phyloP scores from a whole-genome alignment of 2,329 filamentous ascomycete species.

The Penicillium sp. region DNA sequence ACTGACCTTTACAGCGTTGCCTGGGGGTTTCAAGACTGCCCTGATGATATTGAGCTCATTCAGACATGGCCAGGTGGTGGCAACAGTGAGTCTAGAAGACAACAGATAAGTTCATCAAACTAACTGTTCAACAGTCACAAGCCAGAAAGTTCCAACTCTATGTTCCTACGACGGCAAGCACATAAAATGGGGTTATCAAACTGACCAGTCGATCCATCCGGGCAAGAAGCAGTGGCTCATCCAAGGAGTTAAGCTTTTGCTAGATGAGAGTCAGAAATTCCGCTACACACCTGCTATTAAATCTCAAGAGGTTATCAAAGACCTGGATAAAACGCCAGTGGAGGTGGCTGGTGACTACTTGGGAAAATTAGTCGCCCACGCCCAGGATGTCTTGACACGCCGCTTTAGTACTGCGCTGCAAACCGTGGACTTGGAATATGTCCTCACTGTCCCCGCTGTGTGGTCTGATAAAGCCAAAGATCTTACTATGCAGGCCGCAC shows the following conservation, averaged over 20 bases:
- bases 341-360: slow-evolving; percentile 15
- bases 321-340: background rate
- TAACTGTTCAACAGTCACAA: slow-evolving; percentile 11
- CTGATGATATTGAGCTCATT: slow-evolving; percentile 23
- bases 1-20: slow-evolving; percentile 15
- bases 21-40: slow-evolving; percentile 19
- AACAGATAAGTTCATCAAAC: background rate
- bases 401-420: slow-evolving; percentile 13
- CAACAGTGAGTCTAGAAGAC: slow-evolving; percentile 17
- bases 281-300: slow-evolving; percentile 10
- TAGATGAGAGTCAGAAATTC: slow-evolving; percentile 8
- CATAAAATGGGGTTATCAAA: slow-evolving; percentile 28
- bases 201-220: slow-evolving; percentile 7
- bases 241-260: slow-evolving; percentile 26
- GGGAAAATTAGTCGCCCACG: slow-evolving; percentile 3
- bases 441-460: slow-evolving; percentile 35
- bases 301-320: background rate
- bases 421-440: slow-evolving; percentile 22
- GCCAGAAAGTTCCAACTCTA: slow-evolving; percentile 23
- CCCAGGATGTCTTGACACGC: slow-evolving; percentile 3
- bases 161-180: slow-evolving; percentile 11
- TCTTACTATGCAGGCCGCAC: slow-evolving; percentile 25
- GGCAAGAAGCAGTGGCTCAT: slow-evolving; percentile 22
- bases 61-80: slow-evolving; percentile 28
- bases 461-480: slow-evolving; percentile 39